Conservation (phyloP, 805 yeast species). For the Metschnikowia orientalis region DNA sequence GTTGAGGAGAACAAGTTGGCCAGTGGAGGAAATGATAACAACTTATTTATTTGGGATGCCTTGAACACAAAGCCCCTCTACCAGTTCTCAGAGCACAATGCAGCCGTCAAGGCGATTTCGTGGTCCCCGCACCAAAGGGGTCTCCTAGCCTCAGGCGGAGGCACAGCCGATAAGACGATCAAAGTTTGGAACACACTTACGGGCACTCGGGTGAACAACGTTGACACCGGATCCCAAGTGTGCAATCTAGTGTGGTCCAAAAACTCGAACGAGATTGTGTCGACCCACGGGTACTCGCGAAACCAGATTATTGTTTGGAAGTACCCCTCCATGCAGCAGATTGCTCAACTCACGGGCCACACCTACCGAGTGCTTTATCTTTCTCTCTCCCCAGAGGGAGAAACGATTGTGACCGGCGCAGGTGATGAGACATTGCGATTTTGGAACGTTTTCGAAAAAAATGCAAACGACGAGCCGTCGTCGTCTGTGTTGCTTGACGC, state of each 20-base stretch:
- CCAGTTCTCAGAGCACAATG: conserved; percentile 76
- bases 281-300: conserved; percentile 91
- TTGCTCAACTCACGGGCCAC: conserved; percentile 92
- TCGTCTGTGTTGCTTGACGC: conserved; percentile 68
- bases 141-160: conserved; percentile 91
- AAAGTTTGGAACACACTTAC: conserved; percentile 89
- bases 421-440: conserved; percentile 95
- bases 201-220: conserved; percentile 67
- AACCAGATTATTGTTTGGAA: conserved; percentile 94
- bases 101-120: conserved; percentile 94
- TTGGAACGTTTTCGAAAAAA: conserved; percentile 91
- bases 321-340: conserved; percentile 86
- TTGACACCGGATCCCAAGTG: conserved; percentile 95
- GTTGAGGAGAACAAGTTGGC: conserved; percentile 87
- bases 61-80: conserved; percentile 61
- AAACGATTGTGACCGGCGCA: conserved; percentile 95
- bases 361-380: conserved; percentile 87
- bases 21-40: conserved; percentile 93
- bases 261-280: conserved; percentile 86
- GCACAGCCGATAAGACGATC: conserved; percentile 87
- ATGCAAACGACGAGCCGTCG: conserved; percentile 52
- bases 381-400: conserved; percentile 92
- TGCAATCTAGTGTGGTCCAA: conserved; percentile 92
- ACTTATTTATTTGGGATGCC: conserved; percentile 85
- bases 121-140: conserved; percentile 99